These are phyloP conservation scores for Colletotrichum viniferum DNA, from an alignment of 2,329 filamentous ascomycete genomes.

Conservation along the genomic window DNA sequence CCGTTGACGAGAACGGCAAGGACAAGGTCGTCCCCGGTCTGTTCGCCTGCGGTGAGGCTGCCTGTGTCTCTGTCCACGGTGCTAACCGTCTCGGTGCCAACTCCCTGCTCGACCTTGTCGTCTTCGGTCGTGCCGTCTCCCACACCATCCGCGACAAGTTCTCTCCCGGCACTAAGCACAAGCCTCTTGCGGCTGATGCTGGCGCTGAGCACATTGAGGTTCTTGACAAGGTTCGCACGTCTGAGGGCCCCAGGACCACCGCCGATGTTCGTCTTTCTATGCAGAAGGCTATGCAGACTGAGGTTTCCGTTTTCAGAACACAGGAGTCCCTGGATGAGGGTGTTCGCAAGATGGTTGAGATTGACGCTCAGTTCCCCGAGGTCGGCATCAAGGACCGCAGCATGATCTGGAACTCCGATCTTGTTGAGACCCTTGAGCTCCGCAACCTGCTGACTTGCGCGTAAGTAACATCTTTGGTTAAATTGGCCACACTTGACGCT, in stretches of 20 bases:
- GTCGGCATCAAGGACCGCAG: conserved; percentile 97
- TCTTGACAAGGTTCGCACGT: conserved; percentile 84
- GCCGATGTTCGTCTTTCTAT: conserved; percentile 88
- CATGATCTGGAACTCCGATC: conserved; percentile 99
- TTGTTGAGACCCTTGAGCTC: conserved; percentile 95
- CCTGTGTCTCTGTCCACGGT: conserved; percentile 96
- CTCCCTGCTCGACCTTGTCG: conserved; percentile 95
- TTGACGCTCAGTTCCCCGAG: conserved; percentile 80
- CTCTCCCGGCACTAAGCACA: conserved; percentile 79
- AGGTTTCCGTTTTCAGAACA: conserved; percentile 95
- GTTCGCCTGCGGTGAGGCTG: conserved; percentile 95
- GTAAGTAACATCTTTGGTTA: conserved; percentile 57
- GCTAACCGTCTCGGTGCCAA: conserved; percentile 98
- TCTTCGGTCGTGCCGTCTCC: conserved; percentile 96
- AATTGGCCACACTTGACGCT: conserved; percentile 8
- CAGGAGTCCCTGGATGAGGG: conserved; percentile 94
- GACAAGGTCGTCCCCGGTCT: conserved; percentile 94
- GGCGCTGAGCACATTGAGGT: conserved; percentile 86
- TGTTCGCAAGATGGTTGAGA: conserved; percentile 83
- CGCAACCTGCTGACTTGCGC: conserved; percentile 96
- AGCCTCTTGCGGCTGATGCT: conserved; percentile 81
- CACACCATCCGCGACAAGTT: conserved; percentile 97
- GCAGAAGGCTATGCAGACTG: conserved; percentile 98
- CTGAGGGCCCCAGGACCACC: conserved; percentile 85
- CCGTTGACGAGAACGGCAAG: conserved; percentile 81